phyloP scores from a whole-genome alignment of 352 stramenopile species.

The Phytopythium ostracodes region DNA sequence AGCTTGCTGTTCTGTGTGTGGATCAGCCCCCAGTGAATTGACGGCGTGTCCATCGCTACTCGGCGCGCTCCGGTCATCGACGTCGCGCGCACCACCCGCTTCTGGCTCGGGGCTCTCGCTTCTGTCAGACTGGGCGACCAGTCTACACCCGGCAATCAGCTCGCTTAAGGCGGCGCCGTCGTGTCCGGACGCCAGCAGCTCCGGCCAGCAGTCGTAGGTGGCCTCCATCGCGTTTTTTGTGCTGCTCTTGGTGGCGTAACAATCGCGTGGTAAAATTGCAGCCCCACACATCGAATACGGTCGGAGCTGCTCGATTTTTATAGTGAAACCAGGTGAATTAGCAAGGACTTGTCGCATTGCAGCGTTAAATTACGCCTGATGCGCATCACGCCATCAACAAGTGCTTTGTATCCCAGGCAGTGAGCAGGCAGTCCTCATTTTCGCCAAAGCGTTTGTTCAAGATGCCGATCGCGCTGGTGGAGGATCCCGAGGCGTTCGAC shows the following conservation, averaged over 20 bases:
- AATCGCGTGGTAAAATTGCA: background rate
- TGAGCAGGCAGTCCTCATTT: too few relatives aligned
- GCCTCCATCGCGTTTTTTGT: background rate
- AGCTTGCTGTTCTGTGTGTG: too few relatives aligned
- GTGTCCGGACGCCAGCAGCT: background rate
- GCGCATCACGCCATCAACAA: background rate
- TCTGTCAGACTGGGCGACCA: background rate
- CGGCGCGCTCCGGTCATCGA: background rate
- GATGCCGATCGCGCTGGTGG: conserved; percentile 23
- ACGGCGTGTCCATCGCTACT: background rate
- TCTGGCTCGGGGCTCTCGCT: background rate
- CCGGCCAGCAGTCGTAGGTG: background rate
- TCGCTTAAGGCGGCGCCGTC: background rate
- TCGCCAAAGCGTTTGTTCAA: background rate
- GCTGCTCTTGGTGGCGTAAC: background rate
- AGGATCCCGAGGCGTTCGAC: conserved; percentile 24
- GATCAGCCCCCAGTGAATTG: background rate
- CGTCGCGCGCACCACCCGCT: background rate
- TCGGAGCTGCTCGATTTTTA: background rate
- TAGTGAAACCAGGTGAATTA: background rate
- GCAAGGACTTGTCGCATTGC: background rate
- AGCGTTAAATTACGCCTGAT: background rate
- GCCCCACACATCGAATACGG: background rate
- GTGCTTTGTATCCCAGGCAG: too few relatives aligned
- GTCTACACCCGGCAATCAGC: background rate